phyloP scores from a whole-genome alignment of 2,329 filamentous ascomycete species.

The Aplosporella prunicola region DNA sequence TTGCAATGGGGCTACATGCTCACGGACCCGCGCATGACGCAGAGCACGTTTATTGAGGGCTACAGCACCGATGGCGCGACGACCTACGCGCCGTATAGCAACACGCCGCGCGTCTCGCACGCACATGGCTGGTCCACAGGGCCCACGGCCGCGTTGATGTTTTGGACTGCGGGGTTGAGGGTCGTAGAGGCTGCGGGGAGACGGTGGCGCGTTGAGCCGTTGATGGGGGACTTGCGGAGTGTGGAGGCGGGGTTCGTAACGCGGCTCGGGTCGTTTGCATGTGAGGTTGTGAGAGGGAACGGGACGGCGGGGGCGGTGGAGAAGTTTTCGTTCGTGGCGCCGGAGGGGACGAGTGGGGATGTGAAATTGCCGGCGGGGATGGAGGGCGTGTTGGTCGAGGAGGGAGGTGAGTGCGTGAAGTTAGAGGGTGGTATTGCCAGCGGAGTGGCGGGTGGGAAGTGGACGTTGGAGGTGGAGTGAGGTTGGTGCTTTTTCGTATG shows the following conservation, averaged over 20 bases:
- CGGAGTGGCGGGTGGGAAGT: no score
- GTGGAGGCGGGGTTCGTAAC: constrained; percentile 40
- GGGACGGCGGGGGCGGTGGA: constrained; percentile 1
- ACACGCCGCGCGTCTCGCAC: constrained; percentile 31
- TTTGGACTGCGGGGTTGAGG: constrained; percentile 37
- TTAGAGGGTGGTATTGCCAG: neutral
- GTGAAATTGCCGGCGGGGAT: constrained; percentile 19
- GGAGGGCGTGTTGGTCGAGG: neutral
- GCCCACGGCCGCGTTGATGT: constrained; percentile 24
- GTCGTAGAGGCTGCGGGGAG: constrained; percentile 31
- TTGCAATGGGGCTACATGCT: constrained; percentile 53
- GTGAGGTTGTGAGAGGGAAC: constrained; percentile 10
- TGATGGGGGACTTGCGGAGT: constrained; percentile 34
- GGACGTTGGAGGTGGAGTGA: no score
- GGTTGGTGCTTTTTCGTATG: no score
- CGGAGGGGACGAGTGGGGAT: constrained; percentile 22
- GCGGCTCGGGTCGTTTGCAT: constrained; percentile 25
- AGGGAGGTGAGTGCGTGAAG: neutral
- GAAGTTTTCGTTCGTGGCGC: constrained; percentile 18
- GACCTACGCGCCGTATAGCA: constrained; percentile 33
- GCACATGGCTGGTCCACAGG: constrained; percentile 35
- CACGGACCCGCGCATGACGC: constrained; percentile 47
- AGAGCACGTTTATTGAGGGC: constrained; percentile 51
- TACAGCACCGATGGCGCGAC: constrained; percentile 46
- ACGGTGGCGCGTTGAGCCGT: constrained; percentile 36